Evolutionary conservation across 2,329 filamentous ascomycete species (phyloP), one percentile per base, ranked within the genome.

Genomic region (Xylariaceae sp.): DNA sequence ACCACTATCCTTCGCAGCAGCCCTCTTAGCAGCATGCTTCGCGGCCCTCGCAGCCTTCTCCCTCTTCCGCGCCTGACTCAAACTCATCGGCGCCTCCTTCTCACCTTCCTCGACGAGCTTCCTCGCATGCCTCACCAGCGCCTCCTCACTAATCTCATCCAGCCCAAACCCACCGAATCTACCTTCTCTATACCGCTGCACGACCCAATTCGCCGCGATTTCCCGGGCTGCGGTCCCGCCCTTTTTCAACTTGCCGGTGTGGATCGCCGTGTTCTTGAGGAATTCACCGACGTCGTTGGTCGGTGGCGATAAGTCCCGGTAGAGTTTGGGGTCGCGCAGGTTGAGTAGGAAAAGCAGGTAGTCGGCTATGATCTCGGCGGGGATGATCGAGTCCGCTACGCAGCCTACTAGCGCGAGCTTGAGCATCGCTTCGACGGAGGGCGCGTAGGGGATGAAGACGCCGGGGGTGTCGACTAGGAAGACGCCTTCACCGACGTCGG

Each of bases 381-480:
- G 77, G 42, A 98, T 83, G 29, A 97, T 77, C 0, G 86, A 87
- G 64, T 95, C 89, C 65, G 95, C 95, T 44, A 98, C 89, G 64
- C 86, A 88, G 17, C 92, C 89, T 41, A 88, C 90, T 1, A 97
- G 78, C 2, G 91, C 86, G n/a, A 98, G 78, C 67, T 95, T 97
- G 52, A 98, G 74, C 93, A 98, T 98, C 37, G 83, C 81, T 63
- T 93, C 86, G 14, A 86, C 78, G 59, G 94, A 81, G 0, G 85
- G 79, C 22, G 97, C 86, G 64, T 95, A 95, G 0, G 93, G 93
- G 48, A 96, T 81, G 66, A 97, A 98, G 7, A 98, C 91, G 38
- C 93, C 93, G 0, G 93, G 93, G 0, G 92, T 96, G 67, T 98
- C 93, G 38, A 95, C 72, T 35, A 97, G 70, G 64, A 93, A 95